phyloP scores from a whole-genome alignment of 2,329 filamentous ascomycete species.

The Aspergillus versicolor region DNA sequence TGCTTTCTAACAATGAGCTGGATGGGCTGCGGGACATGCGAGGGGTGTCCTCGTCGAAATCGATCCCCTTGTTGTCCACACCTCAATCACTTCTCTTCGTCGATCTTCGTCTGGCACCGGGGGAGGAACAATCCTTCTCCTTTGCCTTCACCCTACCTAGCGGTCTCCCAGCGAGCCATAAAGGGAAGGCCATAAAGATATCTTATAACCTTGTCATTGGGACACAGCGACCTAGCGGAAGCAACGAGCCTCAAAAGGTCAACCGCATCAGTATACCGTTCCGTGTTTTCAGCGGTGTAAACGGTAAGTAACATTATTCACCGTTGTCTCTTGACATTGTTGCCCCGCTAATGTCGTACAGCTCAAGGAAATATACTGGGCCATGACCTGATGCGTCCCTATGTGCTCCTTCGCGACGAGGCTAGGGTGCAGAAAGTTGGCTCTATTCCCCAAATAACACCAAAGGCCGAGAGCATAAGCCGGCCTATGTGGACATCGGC shows the following conservation, averaged over 20 bases:
- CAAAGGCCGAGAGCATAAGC: constrained; percentile 41
- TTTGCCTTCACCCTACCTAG: constrained; percentile 84
- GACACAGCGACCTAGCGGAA: constrained; percentile 78
- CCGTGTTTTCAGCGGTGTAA: constrained; percentile 88
- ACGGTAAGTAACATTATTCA: constrained; percentile 50
- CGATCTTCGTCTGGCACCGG: constrained; percentile 80
- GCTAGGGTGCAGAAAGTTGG: constrained; percentile 64
- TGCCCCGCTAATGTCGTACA: constrained; percentile 30
- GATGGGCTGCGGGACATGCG: constrained; percentile 97
- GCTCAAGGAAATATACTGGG: constrained; percentile 80
- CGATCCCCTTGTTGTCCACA: constrained; percentile 87
- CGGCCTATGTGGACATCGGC: constrained; percentile 48
- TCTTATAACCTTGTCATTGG: constrained; percentile 88
- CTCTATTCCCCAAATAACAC: constrained; percentile 31
- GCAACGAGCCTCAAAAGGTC: constrained; percentile 74
- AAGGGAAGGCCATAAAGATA: constrained; percentile 91
- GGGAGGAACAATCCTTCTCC: constrained; percentile 82
- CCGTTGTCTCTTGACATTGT: no score
- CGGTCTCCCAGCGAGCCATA: constrained; percentile 86
- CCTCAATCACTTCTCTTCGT: constrained; percentile 96
- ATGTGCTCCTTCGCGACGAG: constrained; percentile 82
- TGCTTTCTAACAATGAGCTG: constrained; percentile 82
- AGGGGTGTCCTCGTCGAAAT: constrained; percentile 78
- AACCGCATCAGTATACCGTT: constrained; percentile 92
- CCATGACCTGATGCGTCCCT: constrained; percentile 92